Evolutionary conservation across 805 yeast genomes (phyloP), one percentile per base, ranked within the genome.

Genomic region (Metschnikowia sp.): DNA sequence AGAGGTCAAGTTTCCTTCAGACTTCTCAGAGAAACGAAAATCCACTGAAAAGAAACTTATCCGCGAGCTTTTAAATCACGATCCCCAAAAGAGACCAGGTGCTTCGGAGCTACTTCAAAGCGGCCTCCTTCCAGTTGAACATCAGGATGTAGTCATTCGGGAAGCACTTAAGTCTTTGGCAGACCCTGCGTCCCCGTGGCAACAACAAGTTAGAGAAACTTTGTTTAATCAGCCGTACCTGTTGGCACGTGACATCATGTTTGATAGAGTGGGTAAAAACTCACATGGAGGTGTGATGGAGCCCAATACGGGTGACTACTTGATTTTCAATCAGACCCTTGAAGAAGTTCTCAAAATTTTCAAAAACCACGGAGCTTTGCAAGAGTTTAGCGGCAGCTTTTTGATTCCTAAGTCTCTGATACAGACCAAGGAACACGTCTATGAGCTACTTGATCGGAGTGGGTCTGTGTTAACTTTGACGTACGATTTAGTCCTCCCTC

Each of bases 101-200:
- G 98, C 99, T 0, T 65, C 78, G 19, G 79, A 81, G 39, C 66
- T 94, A 38, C 66, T 94, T 38, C 82, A 82, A 49, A 88, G 96
- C 45, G 97, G 97, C 0, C 70, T 84, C 63, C 69, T 94, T 19
- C 96, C 97, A 0, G 87, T 88, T 0, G 89, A 88, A 48, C 92
- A 89, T 53, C 95, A 90, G 58, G 97, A 94, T 60, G 88, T 87
- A 59, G 78, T 89, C 10, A 86, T 94, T 49, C 86, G 88, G 59
- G 96, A 90, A 59, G 97, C 96, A 0, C 71, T 94, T 53, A 82
- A 83, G 54, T 87, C 90, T 29, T 67, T 94, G 48, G 86, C 96
- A 0, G 91, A 90, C 62, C 92, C 96, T 0, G 82, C 94, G 0
- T 88, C 97, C 0, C 91, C 96, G 1, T 90, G 97, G 95, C 94